phyloP scores from a whole-genome alignment of 1,284 basidiomycete species.

The Cutaneotrichosporon cutaneum region DNA sequence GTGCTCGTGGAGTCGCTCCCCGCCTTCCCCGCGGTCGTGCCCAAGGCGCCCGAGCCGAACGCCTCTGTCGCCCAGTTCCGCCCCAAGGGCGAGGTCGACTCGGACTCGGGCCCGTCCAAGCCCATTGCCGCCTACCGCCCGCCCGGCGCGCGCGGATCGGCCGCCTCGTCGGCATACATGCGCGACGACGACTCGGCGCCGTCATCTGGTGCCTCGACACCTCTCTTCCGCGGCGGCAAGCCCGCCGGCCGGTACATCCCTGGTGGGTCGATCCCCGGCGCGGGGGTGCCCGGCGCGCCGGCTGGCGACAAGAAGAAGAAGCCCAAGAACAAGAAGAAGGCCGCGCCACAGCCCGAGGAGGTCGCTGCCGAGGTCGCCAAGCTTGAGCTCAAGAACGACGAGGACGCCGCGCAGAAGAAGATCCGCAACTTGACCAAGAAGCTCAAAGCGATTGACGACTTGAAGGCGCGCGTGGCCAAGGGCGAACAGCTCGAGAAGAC shows the following conservation, averaged over 20 bases:
- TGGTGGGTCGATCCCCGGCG: conserved; percentile 59
- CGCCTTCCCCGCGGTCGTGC: conserved; percentile 71
- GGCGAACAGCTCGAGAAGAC: conserved; percentile 90
- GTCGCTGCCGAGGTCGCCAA: conserved; percentile 33
- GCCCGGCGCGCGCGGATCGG: conserved; percentile 82
- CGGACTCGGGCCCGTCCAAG: conserved; percentile 55
- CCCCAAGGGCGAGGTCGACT: conserved; percentile 38
- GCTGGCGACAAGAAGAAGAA: conserved; percentile 60
- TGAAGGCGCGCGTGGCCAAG: conserved; percentile 81
- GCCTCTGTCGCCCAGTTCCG: conserved; percentile 57
- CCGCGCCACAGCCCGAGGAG: conserved; percentile 34
- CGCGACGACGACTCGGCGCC: conserved; percentile 73
- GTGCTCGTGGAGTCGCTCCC: conserved; percentile 64
- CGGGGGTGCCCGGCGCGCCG: conserved; percentile 30
- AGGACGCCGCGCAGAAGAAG: conserved; percentile 85
- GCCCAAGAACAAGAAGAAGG: conserved; percentile 58
- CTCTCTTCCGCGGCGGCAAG: conserved; percentile 61
- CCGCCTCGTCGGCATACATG: conserved; percentile 80
- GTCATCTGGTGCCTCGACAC: conserved; percentile 54
- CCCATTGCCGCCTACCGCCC: conserved; percentile 82
- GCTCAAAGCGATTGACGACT: conserved; percentile 93
- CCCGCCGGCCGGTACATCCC: conserved; percentile 61
- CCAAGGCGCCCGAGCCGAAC: conserved; percentile 71
- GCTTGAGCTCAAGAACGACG: conserved; percentile 52
- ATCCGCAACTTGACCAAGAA: conserved; percentile 87